phyloP scores from a whole-genome alignment of 345 rosid species.

The Adansonia digitata region DNA sequence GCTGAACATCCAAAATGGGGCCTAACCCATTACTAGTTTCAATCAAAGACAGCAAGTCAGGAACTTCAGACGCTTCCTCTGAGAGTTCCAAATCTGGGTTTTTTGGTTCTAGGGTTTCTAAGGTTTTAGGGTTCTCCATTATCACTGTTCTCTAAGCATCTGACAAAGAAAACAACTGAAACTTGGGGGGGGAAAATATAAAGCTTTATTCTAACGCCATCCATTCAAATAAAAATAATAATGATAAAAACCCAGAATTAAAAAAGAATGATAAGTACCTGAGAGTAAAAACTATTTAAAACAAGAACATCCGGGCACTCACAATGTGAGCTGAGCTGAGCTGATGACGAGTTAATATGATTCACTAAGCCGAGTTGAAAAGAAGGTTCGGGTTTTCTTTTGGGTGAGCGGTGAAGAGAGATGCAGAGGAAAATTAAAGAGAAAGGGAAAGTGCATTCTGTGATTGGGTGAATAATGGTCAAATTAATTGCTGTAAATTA shows the following conservation, averaged over 20 bases:
- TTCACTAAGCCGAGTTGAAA: not conserved
- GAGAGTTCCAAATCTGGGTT: slow-evolving; percentile 44
- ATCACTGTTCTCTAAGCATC: slow-evolving; percentile 14
- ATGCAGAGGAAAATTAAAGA: too few relatives aligned
- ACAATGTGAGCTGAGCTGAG: not conserved
- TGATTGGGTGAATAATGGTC: too few relatives aligned
- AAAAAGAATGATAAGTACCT: slow-evolving; percentile 7
- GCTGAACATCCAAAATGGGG: slow-evolving; percentile 13
- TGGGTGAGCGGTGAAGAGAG: not conserved
- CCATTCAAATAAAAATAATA: slow-evolving; percentile 1
- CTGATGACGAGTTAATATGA: not conserved
- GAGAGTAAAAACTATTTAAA: not conserved
- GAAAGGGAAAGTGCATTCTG: not conserved
- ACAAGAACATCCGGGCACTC: not conserved
- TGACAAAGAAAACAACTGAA: slow-evolving; percentile 16
- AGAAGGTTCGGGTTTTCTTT: not conserved
- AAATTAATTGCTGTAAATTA: too few relatives aligned
- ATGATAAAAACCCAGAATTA: not conserved
- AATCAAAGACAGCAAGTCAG: slow-evolving; percentile 19
- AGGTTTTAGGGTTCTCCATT: slow-evolving; percentile 38
- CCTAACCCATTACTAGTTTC: slow-evolving; percentile 20
- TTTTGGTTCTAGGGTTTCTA: slow-evolving; percentile 38
- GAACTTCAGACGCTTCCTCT: slow-evolving; percentile 24
- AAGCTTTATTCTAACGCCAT: not conserved
- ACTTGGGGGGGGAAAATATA: not conserved